These are phyloP conservation scores for Chaetomiaceae sp. DNA, from an alignment of 2,329 filamentous ascomycete genomes.

Conservation along the genomic window DNA sequence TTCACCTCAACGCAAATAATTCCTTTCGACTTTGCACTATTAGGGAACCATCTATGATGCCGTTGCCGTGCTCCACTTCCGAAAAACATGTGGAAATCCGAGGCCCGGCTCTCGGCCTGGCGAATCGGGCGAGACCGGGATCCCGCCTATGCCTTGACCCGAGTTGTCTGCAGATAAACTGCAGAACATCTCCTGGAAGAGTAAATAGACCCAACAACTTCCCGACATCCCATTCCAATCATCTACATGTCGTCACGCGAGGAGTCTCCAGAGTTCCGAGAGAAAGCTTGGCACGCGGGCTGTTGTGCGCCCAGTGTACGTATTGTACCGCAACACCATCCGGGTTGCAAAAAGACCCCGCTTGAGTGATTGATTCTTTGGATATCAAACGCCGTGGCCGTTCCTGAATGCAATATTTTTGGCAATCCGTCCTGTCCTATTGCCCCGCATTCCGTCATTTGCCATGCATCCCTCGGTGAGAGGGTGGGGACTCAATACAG, in stretches of 20 bases:
- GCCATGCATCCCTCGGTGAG: conserved; percentile 17
- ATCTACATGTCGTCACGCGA: conserved; percentile 13
- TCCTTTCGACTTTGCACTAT: not conserved
- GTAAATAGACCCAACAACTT: conserved; percentile 1
- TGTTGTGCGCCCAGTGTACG: conserved; percentile 14
- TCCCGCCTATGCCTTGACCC: conserved; percentile 7
- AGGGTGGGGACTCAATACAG: conserved; percentile 22
- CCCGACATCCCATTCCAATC: conserved; percentile 1
- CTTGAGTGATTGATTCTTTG: conserved; percentile 27
- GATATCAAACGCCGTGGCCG: conserved; percentile 32
- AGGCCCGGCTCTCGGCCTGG: conserved; percentile 23
- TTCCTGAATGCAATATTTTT: conserved; percentile 29
- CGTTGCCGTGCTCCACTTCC: conserved; percentile 4
- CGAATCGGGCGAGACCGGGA: conserved; percentile 23
- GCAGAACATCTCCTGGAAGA: not conserved
- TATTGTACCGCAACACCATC: conserved; percentile 20
- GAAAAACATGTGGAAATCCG: conserved; percentile 19
- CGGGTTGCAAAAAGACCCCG: conserved; percentile 19
- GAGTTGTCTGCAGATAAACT: conserved; percentile 7
- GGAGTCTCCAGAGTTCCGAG: not conserved
- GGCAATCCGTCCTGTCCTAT: conserved; percentile 26
- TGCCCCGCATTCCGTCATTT: conserved; percentile 22
- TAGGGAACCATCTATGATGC: not conserved
- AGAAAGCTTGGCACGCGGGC: conserved; percentile 9
- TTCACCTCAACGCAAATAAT: too few species aligned